Evolutionary conservation across 129 eudicot genomes (phyloP).

Genomic region (Flaveria trinervia): DNA sequence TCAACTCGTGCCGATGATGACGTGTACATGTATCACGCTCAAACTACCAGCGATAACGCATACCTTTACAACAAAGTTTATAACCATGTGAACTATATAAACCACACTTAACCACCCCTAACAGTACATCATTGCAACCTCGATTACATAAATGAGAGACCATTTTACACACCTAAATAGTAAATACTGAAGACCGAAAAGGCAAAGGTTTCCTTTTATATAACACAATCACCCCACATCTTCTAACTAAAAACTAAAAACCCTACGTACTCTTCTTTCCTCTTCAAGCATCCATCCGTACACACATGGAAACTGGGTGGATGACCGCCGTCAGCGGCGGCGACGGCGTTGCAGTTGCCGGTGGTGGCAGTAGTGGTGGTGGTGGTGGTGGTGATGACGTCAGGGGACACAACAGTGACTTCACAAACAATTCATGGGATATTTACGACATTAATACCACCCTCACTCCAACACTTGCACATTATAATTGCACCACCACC

Average conservation of each 20-base stretch:
- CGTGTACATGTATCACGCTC: no score
- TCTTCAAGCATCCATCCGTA: background rate
- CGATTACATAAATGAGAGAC: no score
- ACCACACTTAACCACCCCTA: no score
- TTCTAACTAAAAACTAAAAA: background rate
- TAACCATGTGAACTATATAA: no score
- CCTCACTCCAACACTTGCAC: background rate
- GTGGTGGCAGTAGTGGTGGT: no score
- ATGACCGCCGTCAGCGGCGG: conserved; percentile 30
- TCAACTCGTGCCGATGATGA: no score
- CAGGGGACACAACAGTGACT: conserved; percentile 38
- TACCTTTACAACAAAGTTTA: no score
- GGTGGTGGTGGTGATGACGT: background rate
- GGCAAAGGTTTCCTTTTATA: conserved; percentile 25
- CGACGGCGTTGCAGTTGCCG: background rate
- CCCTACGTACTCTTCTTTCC: background rate
- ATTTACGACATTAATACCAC: conserved; percentile 30
- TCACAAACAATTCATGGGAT: conserved; percentile 47
- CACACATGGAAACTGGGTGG: conserved; percentile 56
- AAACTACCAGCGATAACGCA: no score
- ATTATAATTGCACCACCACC: conserved; percentile 19
- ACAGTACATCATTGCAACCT: no score
- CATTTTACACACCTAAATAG: no score
- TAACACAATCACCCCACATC: conserved; percentile 12
- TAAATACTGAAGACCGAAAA: no score